phyloP scores from a whole-genome alignment of 176 grass and related monocot genomes.

The Oryza punctata region DNA sequence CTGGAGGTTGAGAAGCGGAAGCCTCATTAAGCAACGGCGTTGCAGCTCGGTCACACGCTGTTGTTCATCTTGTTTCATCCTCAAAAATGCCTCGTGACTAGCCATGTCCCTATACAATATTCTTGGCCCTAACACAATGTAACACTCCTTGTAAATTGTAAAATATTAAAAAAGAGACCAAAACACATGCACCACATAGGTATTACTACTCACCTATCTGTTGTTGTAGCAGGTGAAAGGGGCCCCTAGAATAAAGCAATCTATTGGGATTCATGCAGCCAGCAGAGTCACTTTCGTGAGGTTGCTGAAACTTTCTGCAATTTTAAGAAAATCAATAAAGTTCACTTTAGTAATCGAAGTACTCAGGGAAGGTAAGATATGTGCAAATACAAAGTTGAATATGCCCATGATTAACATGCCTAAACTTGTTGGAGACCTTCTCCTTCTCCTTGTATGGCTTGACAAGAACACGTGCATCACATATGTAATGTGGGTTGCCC shows the following conservation, averaged over 20 bases:
- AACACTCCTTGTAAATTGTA: neutral
- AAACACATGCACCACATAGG: neutral
- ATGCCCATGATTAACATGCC: slow-evolving; percentile 27
- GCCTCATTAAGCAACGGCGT: slow-evolving; percentile 59
- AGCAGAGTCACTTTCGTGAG: slow-evolving; percentile 56
- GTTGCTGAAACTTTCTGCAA: slow-evolving; percentile 41
- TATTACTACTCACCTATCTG: slow-evolving; percentile 60
- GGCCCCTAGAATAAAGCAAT: slow-evolving; percentile 57
- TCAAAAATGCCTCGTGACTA: slow-evolving; percentile 61
- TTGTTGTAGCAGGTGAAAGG: slow-evolving; percentile 60
- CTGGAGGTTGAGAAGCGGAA: slow-evolving; percentile 62
- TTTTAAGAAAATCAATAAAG: no score
- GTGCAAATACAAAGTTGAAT: neutral
- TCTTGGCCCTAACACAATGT: slow-evolving; percentile 44
- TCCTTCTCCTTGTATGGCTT: slow-evolving; percentile 98
- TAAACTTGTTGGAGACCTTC: slow-evolving; percentile 81
- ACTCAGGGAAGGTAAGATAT: no score
- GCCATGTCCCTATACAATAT: slow-evolving; percentile 50
- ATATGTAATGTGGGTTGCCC: slow-evolving; percentile 84
- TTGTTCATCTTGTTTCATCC: slow-evolving; percentile 71
- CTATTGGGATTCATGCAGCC: slow-evolving; percentile 58
- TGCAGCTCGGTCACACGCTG: slow-evolving; percentile 66
- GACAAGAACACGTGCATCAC: slow-evolving; percentile 82
- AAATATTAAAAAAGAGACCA: neutral
- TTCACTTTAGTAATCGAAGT: no score